Percentiles rank a stretch among this genome's conserved stretches.
phyloP scores from a whole-genome alignment of 2,329 filamentous ascomycete species.

The Exophiala sideris region DNA sequence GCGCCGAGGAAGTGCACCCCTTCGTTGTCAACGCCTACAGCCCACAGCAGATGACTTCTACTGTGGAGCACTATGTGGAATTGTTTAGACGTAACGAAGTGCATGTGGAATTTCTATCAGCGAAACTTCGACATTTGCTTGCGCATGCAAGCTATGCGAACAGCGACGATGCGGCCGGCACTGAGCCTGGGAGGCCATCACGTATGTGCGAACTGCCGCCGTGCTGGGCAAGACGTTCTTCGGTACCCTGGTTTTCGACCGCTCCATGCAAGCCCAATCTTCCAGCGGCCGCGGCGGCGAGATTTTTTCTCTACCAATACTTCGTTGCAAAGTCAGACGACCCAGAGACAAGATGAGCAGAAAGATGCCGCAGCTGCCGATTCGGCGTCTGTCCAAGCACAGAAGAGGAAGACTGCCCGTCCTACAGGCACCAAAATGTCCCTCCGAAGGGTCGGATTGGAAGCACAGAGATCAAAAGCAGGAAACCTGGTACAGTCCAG shows the following conservation, averaged over 20 bases:
- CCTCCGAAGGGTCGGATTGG: slow-evolving; percentile 77
- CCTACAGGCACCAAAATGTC: slow-evolving; percentile 65
- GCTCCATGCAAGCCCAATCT: slow-evolving; percentile 35
- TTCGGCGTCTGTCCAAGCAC: slow-evolving; percentile 26
- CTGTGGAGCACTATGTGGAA: neutral
- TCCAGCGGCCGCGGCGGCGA: slow-evolving; percentile 49
- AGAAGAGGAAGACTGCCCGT: slow-evolving; percentile 50
- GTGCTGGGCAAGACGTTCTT: slow-evolving; percentile 28
- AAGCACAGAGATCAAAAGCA: slow-evolving; percentile 66
- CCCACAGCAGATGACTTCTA: neutral
- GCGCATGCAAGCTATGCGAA: slow-evolving; percentile 9
- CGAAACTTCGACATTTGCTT: neutral
- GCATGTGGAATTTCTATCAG: neutral
- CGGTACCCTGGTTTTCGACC: slow-evolving; percentile 35
- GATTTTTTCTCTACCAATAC: slow-evolving; percentile 67
- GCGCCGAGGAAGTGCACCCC: slow-evolving; percentile 12
- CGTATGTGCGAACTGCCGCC: slow-evolving; percentile 34
- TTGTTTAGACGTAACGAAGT: neutral
- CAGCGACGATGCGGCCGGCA: slow-evolving; percentile 10
- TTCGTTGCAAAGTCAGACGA: slow-evolving; percentile 31
- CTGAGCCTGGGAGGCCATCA: slow-evolving; percentile 6
- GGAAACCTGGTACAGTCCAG: slow-evolving; percentile 48
- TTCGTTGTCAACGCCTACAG: neutral
- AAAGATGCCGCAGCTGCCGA: slow-evolving; percentile 6
- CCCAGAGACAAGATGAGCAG: slow-evolving; percentile 2